These are phyloP conservation scores for Vanrija sp. DNA, from an alignment of 1,284 basidiomycete genomes.

Conservation along the genomic window DNA sequence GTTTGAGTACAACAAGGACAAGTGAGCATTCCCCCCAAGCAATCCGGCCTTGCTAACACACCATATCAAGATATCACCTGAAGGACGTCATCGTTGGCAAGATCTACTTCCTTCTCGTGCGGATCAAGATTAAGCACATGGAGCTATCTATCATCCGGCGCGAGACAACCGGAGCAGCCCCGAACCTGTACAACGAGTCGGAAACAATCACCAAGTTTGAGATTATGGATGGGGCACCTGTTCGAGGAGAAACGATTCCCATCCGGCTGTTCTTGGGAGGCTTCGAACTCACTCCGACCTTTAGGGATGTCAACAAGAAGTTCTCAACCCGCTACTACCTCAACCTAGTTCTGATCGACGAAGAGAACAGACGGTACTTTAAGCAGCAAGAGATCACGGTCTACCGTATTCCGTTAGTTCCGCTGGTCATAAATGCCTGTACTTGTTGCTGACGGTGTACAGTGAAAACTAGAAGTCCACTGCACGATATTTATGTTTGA, in stretches of 20 bases:
- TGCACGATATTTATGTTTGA: too few relatives aligned
- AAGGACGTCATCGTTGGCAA: conserved; percentile 99
- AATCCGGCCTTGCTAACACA: not conserved
- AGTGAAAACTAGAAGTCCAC: too few relatives aligned
- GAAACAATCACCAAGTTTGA: conserved; percentile 99
- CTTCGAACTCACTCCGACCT: conserved; percentile 96
- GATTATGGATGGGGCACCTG: conserved; percentile 97
- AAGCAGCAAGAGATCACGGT: conserved; percentile 50
- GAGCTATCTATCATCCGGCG: conserved; percentile 95
- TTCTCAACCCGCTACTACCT: conserved; percentile 96
- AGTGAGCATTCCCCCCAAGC: conserved; percentile 56
- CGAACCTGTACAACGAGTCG: conserved; percentile 98
- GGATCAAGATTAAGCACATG: conserved; percentile 99
- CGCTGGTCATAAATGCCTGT: too few relatives aligned
- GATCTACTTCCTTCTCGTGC: conserved; percentile 96
- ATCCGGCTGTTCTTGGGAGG: conserved; percentile 97
- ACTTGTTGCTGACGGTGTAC: too few relatives aligned
- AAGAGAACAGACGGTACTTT: conserved; percentile 69
- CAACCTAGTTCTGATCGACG: conserved; percentile 94
- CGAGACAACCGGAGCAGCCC: conserved; percentile 91
- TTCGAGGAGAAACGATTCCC: conserved; percentile 95
- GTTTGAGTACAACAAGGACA: conserved; percentile 99
- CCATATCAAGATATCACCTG: conserved; percentile 73
- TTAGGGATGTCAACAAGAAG: conserved; percentile 99
- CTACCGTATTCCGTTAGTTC: conserved; percentile 30